phyloP scores from a whole-genome alignment of 2,329 filamentous ascomycete species.

The Aspergillus persii region DNA sequence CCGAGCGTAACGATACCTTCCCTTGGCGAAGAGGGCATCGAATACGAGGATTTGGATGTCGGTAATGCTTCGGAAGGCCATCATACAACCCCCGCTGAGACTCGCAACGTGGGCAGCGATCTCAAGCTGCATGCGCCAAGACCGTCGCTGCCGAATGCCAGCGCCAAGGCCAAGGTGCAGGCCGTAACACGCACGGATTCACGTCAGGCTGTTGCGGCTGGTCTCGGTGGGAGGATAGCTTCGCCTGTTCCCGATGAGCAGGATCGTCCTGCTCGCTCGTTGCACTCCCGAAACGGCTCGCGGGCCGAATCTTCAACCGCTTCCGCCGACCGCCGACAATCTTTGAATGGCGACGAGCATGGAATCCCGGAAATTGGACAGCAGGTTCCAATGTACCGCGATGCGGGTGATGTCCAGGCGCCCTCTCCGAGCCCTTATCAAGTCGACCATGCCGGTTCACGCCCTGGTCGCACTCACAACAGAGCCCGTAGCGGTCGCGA shows the following conservation, averaged over 20 bases:
- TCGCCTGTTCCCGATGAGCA: slow-evolving; percentile 49
- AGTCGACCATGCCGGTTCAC: slow-evolving; percentile 45
- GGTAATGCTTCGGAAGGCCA: slow-evolving; percentile 44
- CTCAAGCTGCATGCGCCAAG: slow-evolving; percentile 85
- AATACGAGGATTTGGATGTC: slow-evolving; percentile 68
- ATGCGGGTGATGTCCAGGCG: slow-evolving; percentile 93
- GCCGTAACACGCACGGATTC: slow-evolving; percentile 88
- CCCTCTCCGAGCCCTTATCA: slow-evolving; percentile 71
- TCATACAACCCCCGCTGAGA: slow-evolving; percentile 63
- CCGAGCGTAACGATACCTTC: slow-evolving; percentile 79
- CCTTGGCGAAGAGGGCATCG: slow-evolving; percentile 83
- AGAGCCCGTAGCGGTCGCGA: slow-evolving; percentile 72
- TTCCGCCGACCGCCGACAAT: slow-evolving; percentile 54
- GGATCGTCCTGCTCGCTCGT: slow-evolving; percentile 54
- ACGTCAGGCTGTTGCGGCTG: slow-evolving; percentile 78
- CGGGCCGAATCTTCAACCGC: slow-evolving; percentile 47
- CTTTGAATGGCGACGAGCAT: slow-evolving; percentile 69
- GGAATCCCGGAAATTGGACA: slow-evolving; percentile 91
- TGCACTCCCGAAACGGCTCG: slow-evolving; percentile 63
- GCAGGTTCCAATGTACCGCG: slow-evolving; percentile 88
- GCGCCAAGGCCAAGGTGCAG: slow-evolving; percentile 79
- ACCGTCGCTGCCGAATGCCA: slow-evolving; percentile 76
- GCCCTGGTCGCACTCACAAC: slow-evolving; percentile 57
- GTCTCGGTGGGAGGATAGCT: slow-evolving; percentile 62
- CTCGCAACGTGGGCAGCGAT: slow-evolving; percentile 73